A percentile compares a stretch with the other conserved stretches of the same genome.
Conservation (phyloP, 805 yeast genomes). For the Candida orba region DNA sequence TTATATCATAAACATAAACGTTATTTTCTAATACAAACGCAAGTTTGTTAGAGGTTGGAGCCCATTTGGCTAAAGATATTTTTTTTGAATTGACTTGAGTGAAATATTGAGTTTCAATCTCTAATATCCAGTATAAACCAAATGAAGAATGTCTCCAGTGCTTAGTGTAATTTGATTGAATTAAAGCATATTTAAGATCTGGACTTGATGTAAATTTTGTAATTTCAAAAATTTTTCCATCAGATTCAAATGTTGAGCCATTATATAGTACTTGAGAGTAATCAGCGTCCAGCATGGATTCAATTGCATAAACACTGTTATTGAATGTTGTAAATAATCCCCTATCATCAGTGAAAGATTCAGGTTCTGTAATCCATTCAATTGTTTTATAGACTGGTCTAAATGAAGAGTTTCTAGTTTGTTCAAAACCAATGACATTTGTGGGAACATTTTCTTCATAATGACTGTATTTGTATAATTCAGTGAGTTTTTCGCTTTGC, state of each 20-base stretch:
- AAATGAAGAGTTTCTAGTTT: constrained; percentile 50
- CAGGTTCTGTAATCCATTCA: constrained; percentile 61
- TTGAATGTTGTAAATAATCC: constrained; percentile 58
- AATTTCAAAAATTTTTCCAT: constrained; percentile 36
- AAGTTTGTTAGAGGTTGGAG: constrained; percentile 60
- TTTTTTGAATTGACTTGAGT: constrained; percentile 23
- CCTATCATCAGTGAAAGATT: constrained; percentile 43
- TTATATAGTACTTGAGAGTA: constrained; percentile 43
- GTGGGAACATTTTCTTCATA: background rate
- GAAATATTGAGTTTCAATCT: constrained; percentile 24
- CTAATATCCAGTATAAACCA: constrained; percentile 37
- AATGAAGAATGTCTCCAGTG: constrained; percentile 50
- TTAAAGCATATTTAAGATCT: constrained; percentile 48
- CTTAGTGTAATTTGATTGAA: constrained; percentile 53
- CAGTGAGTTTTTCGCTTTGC: too few relatives aligned
- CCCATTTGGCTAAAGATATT: constrained; percentile 53
- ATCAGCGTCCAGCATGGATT: constrained; percentile 36
- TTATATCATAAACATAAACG: constrained; percentile 47
- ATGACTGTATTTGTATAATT: too few relatives aligned
- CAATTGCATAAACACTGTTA: constrained; percentile 44
- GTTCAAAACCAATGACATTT: constrained; percentile 27
- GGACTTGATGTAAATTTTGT: constrained; percentile 60
- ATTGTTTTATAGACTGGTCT: constrained; percentile 44
- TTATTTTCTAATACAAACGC: constrained; percentile 67
- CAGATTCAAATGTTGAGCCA: constrained; percentile 37